These are phyloP conservation scores for Arxiozyma bovina DNA, from an alignment of 1,139 yeast genomes.

Conservation along the genomic window DNA sequence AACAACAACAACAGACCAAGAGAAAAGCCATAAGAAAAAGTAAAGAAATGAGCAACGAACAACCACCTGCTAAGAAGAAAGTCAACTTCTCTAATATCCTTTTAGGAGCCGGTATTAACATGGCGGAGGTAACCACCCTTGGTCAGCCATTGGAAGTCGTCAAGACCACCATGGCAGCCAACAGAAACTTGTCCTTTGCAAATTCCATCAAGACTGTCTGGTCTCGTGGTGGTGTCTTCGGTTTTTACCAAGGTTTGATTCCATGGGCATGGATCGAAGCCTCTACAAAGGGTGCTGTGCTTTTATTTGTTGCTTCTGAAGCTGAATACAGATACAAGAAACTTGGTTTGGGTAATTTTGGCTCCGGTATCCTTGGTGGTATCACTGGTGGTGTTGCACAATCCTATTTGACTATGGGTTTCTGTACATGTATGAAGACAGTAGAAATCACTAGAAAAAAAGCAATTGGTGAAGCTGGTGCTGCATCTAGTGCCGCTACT, in stretches of 20 bases:
- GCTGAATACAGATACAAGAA: constrained; percentile 68
- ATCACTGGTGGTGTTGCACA: constrained; percentile 87
- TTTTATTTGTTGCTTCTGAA: constrained; percentile 85
- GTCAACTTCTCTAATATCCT: constrained; percentile 81
- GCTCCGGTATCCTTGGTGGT: constrained; percentile 92
- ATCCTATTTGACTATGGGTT: constrained; percentile 93
- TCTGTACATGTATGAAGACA: constrained; percentile 96
- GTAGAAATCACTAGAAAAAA: constrained; percentile 91
- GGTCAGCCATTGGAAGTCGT: constrained; percentile 96
- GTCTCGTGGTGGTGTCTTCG: constrained; percentile 86
- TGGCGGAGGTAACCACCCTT: constrained; percentile 86
- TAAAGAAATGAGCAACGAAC: neutral
- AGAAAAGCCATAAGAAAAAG: neutral
- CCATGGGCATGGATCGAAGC: constrained; percentile 99
- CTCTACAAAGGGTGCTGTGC: constrained; percentile 97
- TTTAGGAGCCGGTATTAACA: constrained; percentile 85
- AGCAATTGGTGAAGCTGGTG: constrained; percentile 44
- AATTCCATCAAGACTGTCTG: constrained; percentile 70
- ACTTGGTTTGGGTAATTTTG: constrained; percentile 57
- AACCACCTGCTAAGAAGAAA: constrained; percentile 51
- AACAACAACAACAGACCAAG: neutral
- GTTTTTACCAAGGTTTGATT: constrained; percentile 92
- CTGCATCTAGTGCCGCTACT: constrained; percentile 54
- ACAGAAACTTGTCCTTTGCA: constrained; percentile 59
- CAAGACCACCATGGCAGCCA: constrained; percentile 98